A percentile compares a stretch with the other conserved stretches of the same genome.
Conservation (phyloP, 176 grass and related monocot genomes). For the Luzula sylvatica region DNA sequence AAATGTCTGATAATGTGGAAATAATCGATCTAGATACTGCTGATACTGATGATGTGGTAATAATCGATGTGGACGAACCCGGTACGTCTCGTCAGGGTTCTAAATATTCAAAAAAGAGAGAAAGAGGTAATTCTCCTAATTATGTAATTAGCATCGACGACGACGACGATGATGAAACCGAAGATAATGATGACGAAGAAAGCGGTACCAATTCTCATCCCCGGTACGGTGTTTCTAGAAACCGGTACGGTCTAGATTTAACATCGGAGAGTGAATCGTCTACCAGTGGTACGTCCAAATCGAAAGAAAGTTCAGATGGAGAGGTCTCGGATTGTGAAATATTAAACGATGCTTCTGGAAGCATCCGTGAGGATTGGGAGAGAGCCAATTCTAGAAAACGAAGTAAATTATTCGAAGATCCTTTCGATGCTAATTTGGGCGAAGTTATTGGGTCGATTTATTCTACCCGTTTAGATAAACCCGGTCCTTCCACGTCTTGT, state of each 20-base stretch:
- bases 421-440: constrained; percentile 3
- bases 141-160: constrained; percentile 80
- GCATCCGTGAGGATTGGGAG: constrained; percentile 60
- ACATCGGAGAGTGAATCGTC: constrained; percentile 30
- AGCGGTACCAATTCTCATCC: neutral
- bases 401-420: constrained; percentile 10
- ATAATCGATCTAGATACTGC: constrained; percentile 46
- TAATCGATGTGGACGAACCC: constrained; percentile 27
- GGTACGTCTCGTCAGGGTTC: constrained; percentile 12
- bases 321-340: constrained; percentile 73
- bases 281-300: constrained; percentile 29
- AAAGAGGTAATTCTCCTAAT: constrained; percentile 18
- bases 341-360: constrained; percentile 38
- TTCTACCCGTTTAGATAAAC: neutral
- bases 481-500: constrained; percentile 15
- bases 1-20: constrained; percentile 12
- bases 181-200: neutral
- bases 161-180: constrained; percentile 33
- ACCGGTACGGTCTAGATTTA: constrained; percentile 41
- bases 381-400: constrained; percentile 50
- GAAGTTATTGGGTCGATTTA: constrained; percentile 7
- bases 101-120: constrained; percentile 20
- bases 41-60: constrained; percentile 14
- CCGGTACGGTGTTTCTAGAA: constrained; percentile 21
- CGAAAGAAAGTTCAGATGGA: constrained; percentile 3